Evolutionary conservation across 1,284 basidiomycete species (phyloP).

Genomic region (Puccinia triticina): DNA sequence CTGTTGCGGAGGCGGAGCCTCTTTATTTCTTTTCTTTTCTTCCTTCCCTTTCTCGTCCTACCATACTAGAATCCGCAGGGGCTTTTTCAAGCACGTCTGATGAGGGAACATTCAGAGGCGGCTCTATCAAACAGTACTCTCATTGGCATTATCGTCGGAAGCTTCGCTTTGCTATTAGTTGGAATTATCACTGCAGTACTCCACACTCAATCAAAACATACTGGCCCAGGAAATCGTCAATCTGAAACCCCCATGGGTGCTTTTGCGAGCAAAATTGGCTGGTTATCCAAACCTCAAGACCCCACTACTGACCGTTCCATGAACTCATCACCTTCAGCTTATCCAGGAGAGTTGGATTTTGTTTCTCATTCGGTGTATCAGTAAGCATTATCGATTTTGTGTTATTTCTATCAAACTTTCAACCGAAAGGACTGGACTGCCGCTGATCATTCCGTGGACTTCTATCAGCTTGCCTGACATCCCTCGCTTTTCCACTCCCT

Average conservation of each 20-base stretch:
- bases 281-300: background rate
- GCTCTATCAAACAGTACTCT: background rate
- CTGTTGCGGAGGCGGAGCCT: background rate
- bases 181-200: background rate
- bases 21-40: background rate
- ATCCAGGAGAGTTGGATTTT: background rate
- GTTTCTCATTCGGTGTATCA: background rate
- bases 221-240: background rate
- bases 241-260: background rate
- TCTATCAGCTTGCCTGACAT: background rate
- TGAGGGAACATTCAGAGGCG: background rate
- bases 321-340: background rate
- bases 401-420: background rate
- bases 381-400: background rate
- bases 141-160: background rate
- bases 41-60: background rate
- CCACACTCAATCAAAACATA: background rate
- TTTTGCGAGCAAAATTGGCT: conserved; percentile 13
- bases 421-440: background rate
- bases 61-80: background rate
- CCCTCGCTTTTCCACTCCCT: background rate
- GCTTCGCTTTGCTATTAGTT: background rate
- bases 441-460: background rate
- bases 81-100: background rate
- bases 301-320: background rate